Evolutionary conservation across 1,284 basidiomycete species (phyloP).

Genomic region (Erythrobasidium hasegawianum): DNA sequence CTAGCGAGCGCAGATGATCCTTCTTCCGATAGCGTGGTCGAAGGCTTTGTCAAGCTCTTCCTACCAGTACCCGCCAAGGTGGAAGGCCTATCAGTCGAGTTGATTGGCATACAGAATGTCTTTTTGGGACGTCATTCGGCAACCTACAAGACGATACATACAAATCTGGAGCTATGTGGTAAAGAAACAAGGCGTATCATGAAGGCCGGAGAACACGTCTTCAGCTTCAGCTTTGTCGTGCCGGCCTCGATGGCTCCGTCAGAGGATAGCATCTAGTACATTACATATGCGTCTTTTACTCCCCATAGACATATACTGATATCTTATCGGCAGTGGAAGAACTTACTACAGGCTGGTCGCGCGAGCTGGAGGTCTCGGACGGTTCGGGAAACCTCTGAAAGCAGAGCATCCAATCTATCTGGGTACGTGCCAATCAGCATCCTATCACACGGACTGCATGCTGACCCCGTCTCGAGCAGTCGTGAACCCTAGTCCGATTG

Average conservation of each 20-base stretch:
- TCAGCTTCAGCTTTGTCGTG: constrained; percentile 22
- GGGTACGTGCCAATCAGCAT: no score
- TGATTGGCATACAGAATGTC: constrained; percentile 14
- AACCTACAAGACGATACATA: constrained; percentile 7
- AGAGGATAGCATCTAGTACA: neutral
- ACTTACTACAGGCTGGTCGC: constrained; percentile 19
- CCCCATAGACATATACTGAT: no score
- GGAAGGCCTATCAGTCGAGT: constrained; percentile 25
- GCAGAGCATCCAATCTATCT: constrained; percentile 5
- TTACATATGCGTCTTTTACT: no score
- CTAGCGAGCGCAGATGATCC: constrained; percentile 15
- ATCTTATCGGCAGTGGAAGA: no score
- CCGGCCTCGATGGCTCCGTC: constrained; percentile 14
- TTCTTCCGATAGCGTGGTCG: constrained; percentile 17
- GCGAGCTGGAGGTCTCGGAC: neutral
- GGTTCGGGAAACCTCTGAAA: neutral
- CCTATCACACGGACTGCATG: no score
- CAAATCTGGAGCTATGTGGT: neutral
- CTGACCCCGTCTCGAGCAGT: neutral
- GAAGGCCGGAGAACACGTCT: constrained; percentile 3
- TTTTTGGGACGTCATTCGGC: neutral
- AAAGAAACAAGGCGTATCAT: neutral
- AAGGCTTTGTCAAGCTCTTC: constrained; percentile 19
- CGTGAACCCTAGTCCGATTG: constrained; percentile 5
- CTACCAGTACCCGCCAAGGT: constrained; percentile 14